Base-by-base conservation (phyloP, 2,329 filamentous ascomycete species). In the Trichoderma sp. region DNA sequence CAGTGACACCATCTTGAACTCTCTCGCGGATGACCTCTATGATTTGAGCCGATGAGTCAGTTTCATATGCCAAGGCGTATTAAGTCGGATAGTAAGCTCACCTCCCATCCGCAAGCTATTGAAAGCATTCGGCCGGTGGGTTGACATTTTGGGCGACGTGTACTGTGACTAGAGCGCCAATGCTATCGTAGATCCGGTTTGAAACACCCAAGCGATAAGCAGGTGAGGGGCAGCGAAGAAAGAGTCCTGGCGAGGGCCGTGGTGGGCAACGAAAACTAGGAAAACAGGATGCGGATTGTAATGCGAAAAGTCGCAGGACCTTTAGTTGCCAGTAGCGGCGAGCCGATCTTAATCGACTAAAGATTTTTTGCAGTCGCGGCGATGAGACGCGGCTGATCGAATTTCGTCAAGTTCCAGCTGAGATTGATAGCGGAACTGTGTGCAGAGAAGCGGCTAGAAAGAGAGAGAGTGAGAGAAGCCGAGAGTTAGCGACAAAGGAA, bases 1-100 rank as follows among this genome's bases (percentile, higher is more conserved):
- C 96, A 16, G 96, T 99, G 74, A 97, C 86, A 79, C 96, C 96
- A 86, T 99, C 96, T 82, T 99, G 96, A 74, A 99, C 96, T 85
- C 97, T 98, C 84, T 99, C 96, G 80, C 94, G 94, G 80, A 99
- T 93, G 74, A 98, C 92, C 87, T 99, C 96, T 98, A 78, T 31
- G 70, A 40, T 35, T 52, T 24, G 40, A 56, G 37, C 29, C 31
- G n/a, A 31, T 21, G 21, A 21, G 37, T 57, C 49, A 57, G 43
- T 40, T 31, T 33, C 37, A 31, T 33, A 8, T 3, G 35, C 19
- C 53, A n/a, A 66, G 10, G 60, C 33, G 53, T 35, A 60, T 19
- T 4, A 5, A 6, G n/a, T 10, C n/a, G 16, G 6, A 37, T 8
- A 43, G 14, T 55, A 33, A 56, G 77, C 93, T 91, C 87, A 97